A percentile compares a stretch with the other conserved stretches of the same genome.
phyloP scores from a whole-genome alignment of 305 asterid genomes.

The Caryopteris hybrid region DNA sequence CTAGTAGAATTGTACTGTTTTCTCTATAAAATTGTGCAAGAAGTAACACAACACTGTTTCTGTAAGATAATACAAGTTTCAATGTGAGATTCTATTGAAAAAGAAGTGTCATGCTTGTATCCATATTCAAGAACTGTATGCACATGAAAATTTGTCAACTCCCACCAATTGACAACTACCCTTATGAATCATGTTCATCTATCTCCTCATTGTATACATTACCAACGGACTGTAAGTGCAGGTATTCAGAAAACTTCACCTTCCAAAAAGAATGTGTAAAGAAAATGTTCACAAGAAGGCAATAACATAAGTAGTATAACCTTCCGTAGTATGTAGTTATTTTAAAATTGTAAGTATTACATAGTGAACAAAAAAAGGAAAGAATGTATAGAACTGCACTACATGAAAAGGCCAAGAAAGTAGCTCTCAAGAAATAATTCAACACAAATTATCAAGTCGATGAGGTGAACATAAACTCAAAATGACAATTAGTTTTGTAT shows the following conservation, averaged over 20 bases:
- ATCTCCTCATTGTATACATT: background rate
- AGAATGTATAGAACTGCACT: conserved; percentile 5
- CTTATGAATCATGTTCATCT: background rate
- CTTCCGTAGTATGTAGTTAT: background rate
- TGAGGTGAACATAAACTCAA: background rate
- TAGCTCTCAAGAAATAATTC: background rate
- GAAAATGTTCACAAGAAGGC: background rate
- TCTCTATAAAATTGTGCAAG: conserved; percentile 3
- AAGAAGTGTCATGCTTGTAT: background rate
- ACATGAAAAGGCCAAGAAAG: conserved; percentile 9
- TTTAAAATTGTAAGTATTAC: background rate
- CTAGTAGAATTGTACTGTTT: background rate
- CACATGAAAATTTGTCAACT: background rate
- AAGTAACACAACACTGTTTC: background rate
- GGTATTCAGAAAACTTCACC: background rate
- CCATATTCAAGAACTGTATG: background rate
- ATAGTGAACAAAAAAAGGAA: background rate
- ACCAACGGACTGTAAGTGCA: background rate
- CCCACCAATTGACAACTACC: background rate
- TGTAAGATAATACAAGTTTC: background rate
- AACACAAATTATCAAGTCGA: background rate
- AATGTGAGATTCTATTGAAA: background rate
- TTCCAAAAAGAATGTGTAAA: background rate
- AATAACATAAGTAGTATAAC: background rate
- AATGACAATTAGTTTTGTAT: background rate